phyloP scores from a whole-genome alignment of 1,284 basidiomycete genomes.

The Gastroboletus turbinatus region DNA sequence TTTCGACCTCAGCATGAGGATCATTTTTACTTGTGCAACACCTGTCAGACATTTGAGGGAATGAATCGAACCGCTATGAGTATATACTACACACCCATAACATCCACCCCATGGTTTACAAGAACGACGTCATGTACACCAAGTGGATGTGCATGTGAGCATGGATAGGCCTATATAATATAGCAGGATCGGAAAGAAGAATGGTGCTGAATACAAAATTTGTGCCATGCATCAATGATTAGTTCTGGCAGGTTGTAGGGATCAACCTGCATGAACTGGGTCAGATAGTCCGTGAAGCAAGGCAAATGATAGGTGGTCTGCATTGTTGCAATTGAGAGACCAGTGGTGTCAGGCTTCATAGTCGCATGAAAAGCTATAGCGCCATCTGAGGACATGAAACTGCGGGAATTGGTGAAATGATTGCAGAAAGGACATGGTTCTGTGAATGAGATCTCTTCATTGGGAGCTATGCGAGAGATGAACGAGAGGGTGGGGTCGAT shows the following conservation, averaged over 20 bases:
- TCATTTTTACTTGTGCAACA: too few relatives aligned
- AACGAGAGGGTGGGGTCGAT: background rate
- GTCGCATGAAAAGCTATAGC: background rate
- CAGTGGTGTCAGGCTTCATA: background rate
- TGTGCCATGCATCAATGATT: background rate
- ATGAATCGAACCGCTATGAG: background rate
- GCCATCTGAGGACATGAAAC: background rate
- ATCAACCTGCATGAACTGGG: background rate
- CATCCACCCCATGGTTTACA: background rate
- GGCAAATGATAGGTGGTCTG: background rate
- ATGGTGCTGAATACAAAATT: background rate
- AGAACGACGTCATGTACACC: background rate
- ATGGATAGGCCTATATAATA: background rate
- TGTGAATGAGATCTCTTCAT: background rate
- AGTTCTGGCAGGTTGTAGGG: background rate
- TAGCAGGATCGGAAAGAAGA: background rate
- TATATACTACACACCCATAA: background rate
- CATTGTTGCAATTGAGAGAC: background rate
- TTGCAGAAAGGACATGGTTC: background rate
- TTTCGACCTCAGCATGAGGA: background rate
- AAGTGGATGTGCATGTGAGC: background rate
- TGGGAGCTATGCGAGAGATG: background rate
- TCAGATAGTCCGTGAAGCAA: background rate
- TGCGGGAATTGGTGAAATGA: background rate
- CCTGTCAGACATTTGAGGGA: too few relatives aligned